Conservation (phyloP, 805 yeast species). For the Blastobotrys americana region DNA sequence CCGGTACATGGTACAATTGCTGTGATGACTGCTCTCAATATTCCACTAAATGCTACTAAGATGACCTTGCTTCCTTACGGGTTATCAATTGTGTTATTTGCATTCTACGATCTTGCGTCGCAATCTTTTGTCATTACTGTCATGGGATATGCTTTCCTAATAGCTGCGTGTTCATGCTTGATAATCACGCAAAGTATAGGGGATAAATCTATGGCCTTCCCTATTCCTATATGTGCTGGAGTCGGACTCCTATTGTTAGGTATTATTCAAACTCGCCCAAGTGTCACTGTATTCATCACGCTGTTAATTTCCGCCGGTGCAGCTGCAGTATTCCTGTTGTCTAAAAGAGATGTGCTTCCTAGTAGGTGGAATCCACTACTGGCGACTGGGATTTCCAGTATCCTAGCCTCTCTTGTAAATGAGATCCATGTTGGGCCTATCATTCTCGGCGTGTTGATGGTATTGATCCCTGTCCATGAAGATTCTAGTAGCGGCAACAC, state of each 20-base stretch:
- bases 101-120: conserved; percentile 15
- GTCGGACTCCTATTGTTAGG: conserved; percentile 16
- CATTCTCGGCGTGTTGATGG: conserved; percentile 12
- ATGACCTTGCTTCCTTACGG: conserved; percentile 11
- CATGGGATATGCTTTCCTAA: conserved; percentile 16
- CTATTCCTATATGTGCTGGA: conserved; percentile 11
- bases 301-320: conserved; percentile 26
- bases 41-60: conserved; percentile 10
- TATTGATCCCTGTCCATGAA: conserved; percentile 16
- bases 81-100: conserved; percentile 8
- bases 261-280: conserved; percentile 8
- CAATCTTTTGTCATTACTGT: conserved; percentile 1
- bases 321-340: conserved; percentile 25
- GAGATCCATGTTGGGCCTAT: conserved; percentile 12
- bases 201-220: conserved; percentile 6
- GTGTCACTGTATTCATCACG: conserved; percentile 10
- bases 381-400: conserved; percentile 14
- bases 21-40: conserved; percentile 17
- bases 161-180: conserved; percentile 10
- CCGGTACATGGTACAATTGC: conserved; percentile 18
- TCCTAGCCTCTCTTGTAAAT: conserved; percentile 15
- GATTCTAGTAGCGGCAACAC: conserved; percentile 1
- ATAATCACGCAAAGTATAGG: conserved; percentile 6
- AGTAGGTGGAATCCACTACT: conserved; percentile 23
- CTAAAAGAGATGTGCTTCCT: conserved; percentile 24